phyloP scores from a whole-genome alignment of 305 asterid genomes.

The Solanum hybrid region DNA sequence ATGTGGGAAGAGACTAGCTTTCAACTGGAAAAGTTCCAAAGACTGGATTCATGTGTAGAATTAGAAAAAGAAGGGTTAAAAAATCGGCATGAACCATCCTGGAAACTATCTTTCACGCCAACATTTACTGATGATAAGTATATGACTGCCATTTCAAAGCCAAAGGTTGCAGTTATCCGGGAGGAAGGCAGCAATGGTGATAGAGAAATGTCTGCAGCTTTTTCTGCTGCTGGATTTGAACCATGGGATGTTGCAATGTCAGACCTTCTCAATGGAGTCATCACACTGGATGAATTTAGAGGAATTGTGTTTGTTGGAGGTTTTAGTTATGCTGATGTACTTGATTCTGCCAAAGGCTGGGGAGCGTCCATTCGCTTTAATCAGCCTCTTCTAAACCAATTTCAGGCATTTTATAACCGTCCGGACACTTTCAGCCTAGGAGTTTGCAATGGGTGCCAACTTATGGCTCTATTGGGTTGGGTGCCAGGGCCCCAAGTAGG shows the following conservation, averaged over 20 bases:
- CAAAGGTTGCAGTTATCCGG: constrained; percentile 75
- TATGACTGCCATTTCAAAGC: constrained; percentile 44
- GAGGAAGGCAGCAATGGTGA: constrained; percentile 98
- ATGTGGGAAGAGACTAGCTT: constrained; percentile 94
- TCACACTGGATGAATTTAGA: constrained; percentile 42
- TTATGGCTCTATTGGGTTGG: constrained; percentile 96
- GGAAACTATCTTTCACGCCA: constrained; percentile 72
- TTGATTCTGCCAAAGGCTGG: constrained; percentile 96
- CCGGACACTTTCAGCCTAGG: constrained; percentile 88
- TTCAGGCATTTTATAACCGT: constrained; percentile 69
- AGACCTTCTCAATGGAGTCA: constrained; percentile 59
- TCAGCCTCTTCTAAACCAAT: constrained; percentile 57
- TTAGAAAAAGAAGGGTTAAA: constrained; percentile 71
- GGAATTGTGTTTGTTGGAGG: constrained; percentile 92
- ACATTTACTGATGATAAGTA: constrained; percentile 41
- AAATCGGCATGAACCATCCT: constrained; percentile 54
- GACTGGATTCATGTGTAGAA: constrained; percentile 72
- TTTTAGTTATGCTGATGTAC: constrained; percentile 94
- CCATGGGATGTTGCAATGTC: constrained; percentile 95
- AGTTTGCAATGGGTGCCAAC: constrained; percentile 94
- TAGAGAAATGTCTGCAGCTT: constrained; percentile 92
- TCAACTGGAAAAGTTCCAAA: constrained; percentile 65
- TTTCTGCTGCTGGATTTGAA: constrained; percentile 78
- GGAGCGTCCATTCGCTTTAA: constrained; percentile 83
- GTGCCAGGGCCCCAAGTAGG: constrained; percentile 79